Base-by-base conservation (phyloP, 257 asterid species). In the Solanum rostratum region DNA sequence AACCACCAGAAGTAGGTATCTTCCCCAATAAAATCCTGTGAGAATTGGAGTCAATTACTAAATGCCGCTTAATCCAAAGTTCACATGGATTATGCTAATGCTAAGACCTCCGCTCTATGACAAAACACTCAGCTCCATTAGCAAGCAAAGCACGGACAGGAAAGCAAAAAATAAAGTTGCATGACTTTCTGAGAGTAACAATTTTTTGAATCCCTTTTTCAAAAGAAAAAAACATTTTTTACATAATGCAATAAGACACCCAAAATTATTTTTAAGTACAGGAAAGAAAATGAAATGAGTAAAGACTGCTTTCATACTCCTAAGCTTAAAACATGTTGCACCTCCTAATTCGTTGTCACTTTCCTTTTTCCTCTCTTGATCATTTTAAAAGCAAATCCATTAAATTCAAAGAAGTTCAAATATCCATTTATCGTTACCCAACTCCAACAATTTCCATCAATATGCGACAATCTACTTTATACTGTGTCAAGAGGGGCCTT, bases 11-110 rank as follows among this genome's bases (percentile, higher is more conserved):
- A 88, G 98, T 93, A 83, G 94, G 93, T 88, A 94, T 94, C 97
- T 91, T 92, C 93, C 99, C 98, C 98, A 93, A 92, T 90, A 92
- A 88, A 90, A 95, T 92, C 99, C 98, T 95, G 99, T 91, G 97
- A 92, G 93, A 92, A 92, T 92, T 86, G 86, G 89, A 92, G 91
- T 88, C 92, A 94, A 91, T 88, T 81, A 83, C 65, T 88, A 88
- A 92, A 97, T 88, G 89, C 88, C 83, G 84, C 87, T 83, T 89
- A 84, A 89, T 84, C 83, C 84, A 89, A 80, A 88, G 91, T 88
- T 85, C 84, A 86, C 41, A 83, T 85, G 83, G 91, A 83, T 82
- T 81, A 86, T 80, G 87, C 78, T 86, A 81, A 84, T 84, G 80
- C 85, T 85, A 50, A 84, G 87, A 71, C 86, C 82, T 87, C 29